phyloP scores from a whole-genome alignment of 2,329 filamentous ascomycete species.

The Shiraia bambusicola region DNA sequence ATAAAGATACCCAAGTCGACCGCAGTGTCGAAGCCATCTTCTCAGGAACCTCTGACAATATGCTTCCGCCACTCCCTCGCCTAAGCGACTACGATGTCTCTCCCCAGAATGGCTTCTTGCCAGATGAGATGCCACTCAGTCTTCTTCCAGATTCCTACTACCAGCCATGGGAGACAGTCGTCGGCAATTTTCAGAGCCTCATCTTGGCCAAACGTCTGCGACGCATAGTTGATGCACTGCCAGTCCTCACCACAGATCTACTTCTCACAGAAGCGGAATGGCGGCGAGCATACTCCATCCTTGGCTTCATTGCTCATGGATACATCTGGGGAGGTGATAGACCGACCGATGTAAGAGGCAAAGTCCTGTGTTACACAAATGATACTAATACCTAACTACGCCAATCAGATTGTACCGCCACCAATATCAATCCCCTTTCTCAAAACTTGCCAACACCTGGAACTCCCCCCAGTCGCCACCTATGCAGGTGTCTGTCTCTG shows the following conservation, averaged over 20 bases:
- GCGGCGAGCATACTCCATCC: slow-evolving; percentile 79
- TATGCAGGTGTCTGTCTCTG: slow-evolving; percentile 90
- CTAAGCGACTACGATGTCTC: slow-evolving; percentile 79
- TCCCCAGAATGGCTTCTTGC: slow-evolving; percentile 81
- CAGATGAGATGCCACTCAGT: slow-evolving; percentile 75
- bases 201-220: slow-evolving; percentile 83
- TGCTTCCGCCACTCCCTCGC: slow-evolving; percentile 48
- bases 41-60: slow-evolving; percentile 19
- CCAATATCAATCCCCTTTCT: slow-evolving; percentile 82
- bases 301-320: slow-evolving; percentile 78
- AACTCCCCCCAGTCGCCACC: slow-evolving; percentile 89
- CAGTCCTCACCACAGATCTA: slow-evolving; percentile 78
- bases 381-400: slow-evolving; percentile 23
- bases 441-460: slow-evolving; percentile 72
- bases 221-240: slow-evolving; percentile 75
- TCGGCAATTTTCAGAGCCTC: slow-evolving; percentile 81
- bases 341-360: slow-evolving; percentile 64
- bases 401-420: slow-evolving; percentile 66
- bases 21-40: neutral
- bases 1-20: neutral
- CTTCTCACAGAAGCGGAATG: slow-evolving; percentile 86
- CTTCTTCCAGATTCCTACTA: slow-evolving; percentile 88
- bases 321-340: slow-evolving; percentile 86
- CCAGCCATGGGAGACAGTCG: slow-evolving; percentile 87
- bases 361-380: slow-evolving; percentile 1